Percentiles rank a stretch among this genome's conserved stretches.
These are phyloP conservation scores for Leishmania guyanensis DNA, from an alignment of 208 protist species.

Conservation along the genomic window DNA sequence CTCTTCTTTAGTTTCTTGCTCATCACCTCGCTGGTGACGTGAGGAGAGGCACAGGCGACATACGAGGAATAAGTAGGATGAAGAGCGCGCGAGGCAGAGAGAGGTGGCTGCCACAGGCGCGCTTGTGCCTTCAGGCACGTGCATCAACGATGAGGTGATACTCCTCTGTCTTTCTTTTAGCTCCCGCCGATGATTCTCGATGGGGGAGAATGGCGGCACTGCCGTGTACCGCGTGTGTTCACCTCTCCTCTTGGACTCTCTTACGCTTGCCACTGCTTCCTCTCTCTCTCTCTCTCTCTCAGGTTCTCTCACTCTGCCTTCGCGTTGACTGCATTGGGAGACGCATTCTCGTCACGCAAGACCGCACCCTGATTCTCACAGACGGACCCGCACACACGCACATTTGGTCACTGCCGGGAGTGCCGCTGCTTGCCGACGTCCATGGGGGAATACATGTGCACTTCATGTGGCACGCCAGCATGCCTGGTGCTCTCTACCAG, in stretches of 20 bases:
- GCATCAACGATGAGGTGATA: not conserved
- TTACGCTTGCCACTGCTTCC: not conserved
- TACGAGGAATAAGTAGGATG: not conserved
- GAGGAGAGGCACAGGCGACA: not conserved
- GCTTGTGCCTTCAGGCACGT: not conserved
- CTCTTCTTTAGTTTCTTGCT: no score
- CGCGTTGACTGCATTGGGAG: not conserved
- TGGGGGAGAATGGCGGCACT: not conserved
- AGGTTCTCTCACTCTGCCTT: not conserved
- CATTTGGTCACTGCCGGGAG: no score
- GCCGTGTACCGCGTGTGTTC: not conserved
- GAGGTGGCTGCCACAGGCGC: not conserved
- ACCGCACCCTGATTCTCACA: not conserved
- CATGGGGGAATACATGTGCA: not conserved
- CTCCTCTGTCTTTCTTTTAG: not conserved
- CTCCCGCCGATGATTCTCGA: not conserved
- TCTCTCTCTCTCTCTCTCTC: not conserved
- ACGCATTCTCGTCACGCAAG: not conserved
- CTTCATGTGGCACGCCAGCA: not conserved
- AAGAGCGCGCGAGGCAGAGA: not conserved
- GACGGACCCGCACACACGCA: not conserved
- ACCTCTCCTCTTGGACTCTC: not conserved
- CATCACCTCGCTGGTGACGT: no score
- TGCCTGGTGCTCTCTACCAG: conserved; percentile 20
- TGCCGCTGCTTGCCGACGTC: not conserved